Conservation (phyloP, 352 stramenopile species). For the Pythium scleroteichum region DNA sequence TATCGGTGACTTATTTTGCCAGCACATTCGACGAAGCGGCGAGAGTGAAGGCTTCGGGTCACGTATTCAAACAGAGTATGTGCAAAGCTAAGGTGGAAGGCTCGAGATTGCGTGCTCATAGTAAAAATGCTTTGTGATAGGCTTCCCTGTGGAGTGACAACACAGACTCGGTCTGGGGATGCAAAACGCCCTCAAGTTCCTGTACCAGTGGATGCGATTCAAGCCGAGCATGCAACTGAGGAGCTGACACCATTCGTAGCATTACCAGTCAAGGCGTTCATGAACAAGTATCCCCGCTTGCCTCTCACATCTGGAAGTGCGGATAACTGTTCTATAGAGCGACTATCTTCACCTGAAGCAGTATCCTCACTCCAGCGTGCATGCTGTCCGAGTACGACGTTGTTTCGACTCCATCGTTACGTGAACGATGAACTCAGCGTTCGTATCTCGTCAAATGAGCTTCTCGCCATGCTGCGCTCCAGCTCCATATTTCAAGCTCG, state of each 20-base stretch:
- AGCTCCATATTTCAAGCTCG: conserved; percentile 42
- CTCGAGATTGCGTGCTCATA: not conserved
- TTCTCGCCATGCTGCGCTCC: conserved; percentile 45
- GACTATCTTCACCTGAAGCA: conserved; percentile 2
- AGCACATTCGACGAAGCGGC: conserved; percentile 41
- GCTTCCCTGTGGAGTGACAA: conserved; percentile 52
- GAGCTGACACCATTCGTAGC: conserved; percentile 44
- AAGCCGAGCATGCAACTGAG: conserved; percentile 52
- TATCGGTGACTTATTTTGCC: conserved; percentile 64
- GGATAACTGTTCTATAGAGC: conserved; percentile 1
- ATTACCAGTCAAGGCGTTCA: conserved; percentile 46
- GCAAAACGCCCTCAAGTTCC: conserved; percentile 33
- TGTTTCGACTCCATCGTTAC: conserved; percentile 62
- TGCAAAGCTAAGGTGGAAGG: conserved; percentile 1
- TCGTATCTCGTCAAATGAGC: conserved; percentile 37
- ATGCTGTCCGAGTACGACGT: conserved; percentile 57
- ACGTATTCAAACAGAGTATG: conserved; percentile 63
- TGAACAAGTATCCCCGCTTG: conserved; percentile 52
- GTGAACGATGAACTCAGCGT: conserved; percentile 48
- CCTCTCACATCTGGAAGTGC: conserved; percentile 5
- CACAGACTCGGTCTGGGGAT: conserved; percentile 17
- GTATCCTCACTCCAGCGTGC: conserved; percentile 30
- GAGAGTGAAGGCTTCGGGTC: conserved; percentile 40
- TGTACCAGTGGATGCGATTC: conserved; percentile 54
- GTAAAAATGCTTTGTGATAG: conserved; percentile 28